These are phyloP conservation scores for Brassica napus DNA, from an alignment of 345 rosid genomes.

Conservation along the genomic window Da-Ae NC_063441.1:21432501-21433000, in stretches of 20 bases:
- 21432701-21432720: not conserved
- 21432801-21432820: not conserved
- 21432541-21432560: conserved; percentile 10
- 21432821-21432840: conserved; percentile 5
- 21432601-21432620: not conserved
- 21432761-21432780: not conserved
- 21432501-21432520: not conserved
- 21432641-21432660: not conserved
- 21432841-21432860: conserved; percentile 1
- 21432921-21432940: not conserved
- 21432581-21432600: not conserved
- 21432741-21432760: not conserved
- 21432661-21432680: not conserved
- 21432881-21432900: conserved; percentile 19
- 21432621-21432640: conserved; percentile 7
- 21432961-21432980: not conserved
- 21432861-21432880: not conserved
- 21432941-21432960: conserved; percentile 1
- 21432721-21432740: not conserved
- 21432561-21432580: conserved; percentile 16
- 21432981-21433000: not conserved
- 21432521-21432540: conserved; percentile 6
- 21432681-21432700: not conserved
- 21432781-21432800: not conserved
- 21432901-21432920: conserved; percentile 2